Base-by-base conservation (phyloP, 257 asterid species). In the Buddleja alternifolia region DNA sequence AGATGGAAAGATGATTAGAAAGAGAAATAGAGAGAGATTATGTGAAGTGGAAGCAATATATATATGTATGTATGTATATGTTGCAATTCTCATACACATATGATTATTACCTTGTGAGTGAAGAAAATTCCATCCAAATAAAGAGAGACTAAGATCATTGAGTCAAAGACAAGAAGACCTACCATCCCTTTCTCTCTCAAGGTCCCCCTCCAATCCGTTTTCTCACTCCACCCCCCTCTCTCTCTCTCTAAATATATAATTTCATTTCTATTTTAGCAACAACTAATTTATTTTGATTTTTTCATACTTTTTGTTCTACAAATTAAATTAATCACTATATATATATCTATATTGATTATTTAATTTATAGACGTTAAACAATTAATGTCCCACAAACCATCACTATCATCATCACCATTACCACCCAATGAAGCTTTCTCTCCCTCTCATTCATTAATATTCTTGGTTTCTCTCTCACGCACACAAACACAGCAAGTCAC, bases 31-130 rank as follows among this genome's bases (percentile, higher is more conserved):
- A 39, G 24, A 37, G 73, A 51, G 89, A 86, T 91, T 81, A 85
- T 91, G 96, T 91, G 96, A 91, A 91, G 95, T 86, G 95, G 91
- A 91, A 91, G 97, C 95, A 88, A 90, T 82, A 80, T 77, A n/a
- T n/a, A n/a, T n/a, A n/a, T n/a, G n/a, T n/a, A n/a, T n/a, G n/a
- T n/a, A n/a, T n/a, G n/a, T n/a, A n/a, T n/a, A 69, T 80, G 87
- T 80, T 77, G 78, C 77, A 81, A 70, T 76, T 80, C 78, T 80
- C 71, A 82, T 72, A 81, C 80, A 77, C 80, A 78, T 67, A 84
- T 80, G 87, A 88, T 90, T 83, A 86, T 83, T 80, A 85, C 79
- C 96, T 90, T 92, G 96, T 82, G 98, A 88, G 95, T 92, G 98
- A 92, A 92, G 98, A 88, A 84, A 89, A 82, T 80, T 72, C 69